These are phyloP conservation scores for Xanthoparmelia taractica DNA, from an alignment of 495 filamentous ascomycete species.

Conservation along the genomic window DNA sequence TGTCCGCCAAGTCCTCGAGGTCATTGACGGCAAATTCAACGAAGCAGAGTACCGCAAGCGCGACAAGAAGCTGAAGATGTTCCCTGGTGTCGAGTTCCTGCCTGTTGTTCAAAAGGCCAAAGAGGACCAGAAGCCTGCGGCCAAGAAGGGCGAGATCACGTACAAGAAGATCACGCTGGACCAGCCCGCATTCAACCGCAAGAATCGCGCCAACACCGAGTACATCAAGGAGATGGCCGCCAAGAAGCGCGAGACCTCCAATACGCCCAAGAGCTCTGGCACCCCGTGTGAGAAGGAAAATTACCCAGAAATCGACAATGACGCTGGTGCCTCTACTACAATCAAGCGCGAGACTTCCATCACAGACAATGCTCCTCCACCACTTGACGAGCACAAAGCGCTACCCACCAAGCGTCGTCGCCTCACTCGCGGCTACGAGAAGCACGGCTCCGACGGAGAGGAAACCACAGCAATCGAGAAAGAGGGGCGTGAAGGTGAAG, in stretches of 20 bases:
- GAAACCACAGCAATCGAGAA: background rate
- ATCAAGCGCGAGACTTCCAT: background rate
- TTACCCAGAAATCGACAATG: background rate
- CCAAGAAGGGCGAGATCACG: background rate
- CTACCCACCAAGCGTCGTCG: background rate
- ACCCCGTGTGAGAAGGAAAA: background rate
- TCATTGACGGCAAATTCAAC: slow-evolving; percentile 25
- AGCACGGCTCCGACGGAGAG: background rate
- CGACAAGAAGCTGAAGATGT: slow-evolving; percentile 25
- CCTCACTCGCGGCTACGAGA: slow-evolving; percentile 2
- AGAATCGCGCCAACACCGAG: background rate
- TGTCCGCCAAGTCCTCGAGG: slow-evolving; percentile 28
- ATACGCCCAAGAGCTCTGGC: background rate
- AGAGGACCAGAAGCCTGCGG: background rate
- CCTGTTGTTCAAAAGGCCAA: slow-evolving; percentile 27
- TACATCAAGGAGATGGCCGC: background rate
- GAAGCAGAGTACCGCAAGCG: background rate
- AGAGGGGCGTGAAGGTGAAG: background rate
- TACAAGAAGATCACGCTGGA: slow-evolving; percentile 3
- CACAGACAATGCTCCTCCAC: background rate
- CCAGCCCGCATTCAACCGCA: background rate
- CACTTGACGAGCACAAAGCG: background rate
- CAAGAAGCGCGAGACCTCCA: background rate
- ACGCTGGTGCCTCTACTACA: background rate
- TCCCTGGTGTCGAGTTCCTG: slow-evolving; percentile 64